A percentile compares a stretch with the other conserved stretches of the same genome.
Conservation (phyloP, 1,284 basidiomycete genomes). For the Stereum hirsutum region DNA sequence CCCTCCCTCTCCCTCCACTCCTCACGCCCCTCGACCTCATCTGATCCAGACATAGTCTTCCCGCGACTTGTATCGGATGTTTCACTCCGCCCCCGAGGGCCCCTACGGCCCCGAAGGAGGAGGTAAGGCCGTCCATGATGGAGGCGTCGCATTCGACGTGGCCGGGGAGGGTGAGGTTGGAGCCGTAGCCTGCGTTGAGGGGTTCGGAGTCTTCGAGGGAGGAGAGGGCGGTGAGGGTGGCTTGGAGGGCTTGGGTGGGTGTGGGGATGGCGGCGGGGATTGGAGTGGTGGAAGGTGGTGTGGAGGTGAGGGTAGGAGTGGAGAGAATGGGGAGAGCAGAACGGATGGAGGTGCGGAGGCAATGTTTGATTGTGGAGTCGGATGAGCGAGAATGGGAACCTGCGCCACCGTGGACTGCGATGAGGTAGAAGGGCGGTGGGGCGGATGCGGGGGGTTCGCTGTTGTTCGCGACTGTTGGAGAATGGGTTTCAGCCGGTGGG, state of each 20-base stretch:
- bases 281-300: no score
- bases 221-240: constrained; percentile 2
- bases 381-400: constrained; percentile 7
- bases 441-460: no score
- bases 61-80: constrained; percentile 58
- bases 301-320: not conserved
- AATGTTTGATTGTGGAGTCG: constrained; percentile 6
- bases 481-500: no score
- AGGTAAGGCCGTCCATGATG: constrained; percentile 47
- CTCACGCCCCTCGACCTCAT: constrained; percentile 30
- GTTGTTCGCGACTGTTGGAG: no score
- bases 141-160: constrained; percentile 72
- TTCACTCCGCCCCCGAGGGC: constrained; percentile 51
- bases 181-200: constrained; percentile 44
- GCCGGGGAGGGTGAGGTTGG: constrained; percentile 63
- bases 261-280: not conserved
- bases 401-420: constrained; percentile 13
- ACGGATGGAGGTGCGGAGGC: constrained; percentile 7
- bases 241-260: constrained; percentile 5
- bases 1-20: not conserved
- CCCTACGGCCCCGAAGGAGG: constrained; percentile 42
- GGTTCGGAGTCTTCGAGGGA: constrained; percentile 9
- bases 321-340: not conserved
- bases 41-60: constrained; percentile 44
- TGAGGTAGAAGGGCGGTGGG: constrained; percentile 5